These are phyloP conservation scores for Puccinia hordei DNA, from an alignment of 1,284 basidiomycete genomes.

Conservation along the genomic window DNA sequence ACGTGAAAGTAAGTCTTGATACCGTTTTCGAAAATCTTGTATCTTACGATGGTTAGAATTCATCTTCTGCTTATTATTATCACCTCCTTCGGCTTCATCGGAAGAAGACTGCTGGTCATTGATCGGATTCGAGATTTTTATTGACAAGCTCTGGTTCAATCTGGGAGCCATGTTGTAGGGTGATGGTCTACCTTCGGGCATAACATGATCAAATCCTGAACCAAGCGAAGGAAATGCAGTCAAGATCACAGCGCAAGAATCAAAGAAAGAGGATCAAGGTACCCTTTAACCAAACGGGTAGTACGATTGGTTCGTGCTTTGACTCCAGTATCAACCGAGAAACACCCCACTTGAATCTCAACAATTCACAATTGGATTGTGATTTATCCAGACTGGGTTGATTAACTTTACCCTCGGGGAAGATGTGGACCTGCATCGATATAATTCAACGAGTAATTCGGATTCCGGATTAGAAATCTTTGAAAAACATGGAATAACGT, in stretches of 20 bases:
- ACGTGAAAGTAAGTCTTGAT: not conserved
- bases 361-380: constrained; percentile 64
- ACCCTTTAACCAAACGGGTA: constrained; percentile 19
- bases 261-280: constrained; percentile 46
- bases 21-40: not conserved
- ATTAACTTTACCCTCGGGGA: constrained; percentile 88
- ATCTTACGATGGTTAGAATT: not conserved
- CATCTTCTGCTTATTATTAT: not conserved
- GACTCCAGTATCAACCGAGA: constrained; percentile 62
- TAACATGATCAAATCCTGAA: constrained; percentile 80
- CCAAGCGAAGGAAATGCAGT: constrained; percentile 59
- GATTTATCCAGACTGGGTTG: constrained; percentile 63
- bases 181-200: constrained; percentile 77
- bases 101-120: not conserved
- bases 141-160: constrained; percentile 60
- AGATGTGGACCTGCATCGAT: constrained; percentile 76
- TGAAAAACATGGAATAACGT: not conserved
- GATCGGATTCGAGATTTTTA: constrained; percentile 27
- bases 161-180: constrained; percentile 72
- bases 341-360: constrained; percentile 96
- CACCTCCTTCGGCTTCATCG: not conserved
- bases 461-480: not conserved
- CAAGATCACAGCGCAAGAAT: constrained; percentile 19
- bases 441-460: not conserved
- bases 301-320: constrained; percentile 52